phyloP scores from a whole-genome alignment of 371 early-diverging fungal species.

The Mucor saturninus region DNA sequence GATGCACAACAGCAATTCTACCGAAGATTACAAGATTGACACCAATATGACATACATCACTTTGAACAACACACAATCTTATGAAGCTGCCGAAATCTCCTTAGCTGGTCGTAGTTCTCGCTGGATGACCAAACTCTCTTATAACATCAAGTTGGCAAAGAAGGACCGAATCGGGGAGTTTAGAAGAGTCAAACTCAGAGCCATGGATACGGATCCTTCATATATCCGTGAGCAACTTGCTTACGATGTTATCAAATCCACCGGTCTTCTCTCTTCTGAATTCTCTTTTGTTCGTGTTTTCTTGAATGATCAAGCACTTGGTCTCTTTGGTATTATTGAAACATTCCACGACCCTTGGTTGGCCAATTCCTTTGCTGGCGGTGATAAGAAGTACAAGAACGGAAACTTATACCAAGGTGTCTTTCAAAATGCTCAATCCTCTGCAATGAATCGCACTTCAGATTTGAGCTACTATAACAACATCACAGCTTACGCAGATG shows the following conservation, averaged over 20 bases:
- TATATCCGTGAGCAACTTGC: conserved; percentile 41
- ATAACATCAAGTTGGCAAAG: conserved; percentile 30
- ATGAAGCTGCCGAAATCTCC: conserved; percentile 17
- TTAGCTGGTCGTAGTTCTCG: conserved; percentile 39
- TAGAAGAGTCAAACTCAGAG: conserved; percentile 37
- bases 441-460: conserved; percentile 6
- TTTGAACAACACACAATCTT: conserved; percentile 8
- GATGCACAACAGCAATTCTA: conserved; percentile 14
- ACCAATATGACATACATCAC: conserved; percentile 26
- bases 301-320: conserved; percentile 40
- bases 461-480: conserved; percentile 28
- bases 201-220: conserved; percentile 40
- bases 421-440: conserved; percentile 6
- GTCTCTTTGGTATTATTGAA: conserved; percentile 46
- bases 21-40: conserved; percentile 5
- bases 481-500: conserved; percentile 24
- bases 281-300: conserved; percentile 37
- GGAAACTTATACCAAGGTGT: conserved; percentile 42
- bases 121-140: conserved; percentile 32
- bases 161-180: conserved; percentile 28
- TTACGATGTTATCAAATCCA: conserved; percentile 32
- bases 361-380: conserved; percentile 37
- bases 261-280: conserved; percentile 32
- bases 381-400: conserved; percentile 31
- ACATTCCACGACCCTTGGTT: conserved; percentile 43